phyloP scores from a whole-genome alignment of 495 filamentous ascomycete species.

The Hypoxylon subgilvum region DNA sequence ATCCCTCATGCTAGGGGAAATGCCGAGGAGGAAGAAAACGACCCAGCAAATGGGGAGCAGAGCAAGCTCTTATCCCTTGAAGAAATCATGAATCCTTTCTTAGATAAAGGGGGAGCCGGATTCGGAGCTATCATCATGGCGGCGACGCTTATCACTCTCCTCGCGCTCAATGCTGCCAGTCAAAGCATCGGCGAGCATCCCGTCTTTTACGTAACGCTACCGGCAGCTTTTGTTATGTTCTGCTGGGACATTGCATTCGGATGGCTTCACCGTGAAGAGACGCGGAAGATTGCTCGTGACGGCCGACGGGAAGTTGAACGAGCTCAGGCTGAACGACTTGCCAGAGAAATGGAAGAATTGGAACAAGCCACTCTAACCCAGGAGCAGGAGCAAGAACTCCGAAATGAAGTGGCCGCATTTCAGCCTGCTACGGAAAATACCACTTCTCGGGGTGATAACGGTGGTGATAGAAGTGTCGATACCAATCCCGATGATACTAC shows the following conservation, averaged over 20 bases:
- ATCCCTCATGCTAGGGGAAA: constrained; percentile 66
- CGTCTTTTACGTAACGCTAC: constrained; percentile 67
- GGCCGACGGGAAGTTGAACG: constrained; percentile 59
- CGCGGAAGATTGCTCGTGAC: constrained; percentile 62
- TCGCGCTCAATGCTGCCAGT: constrained; percentile 65
- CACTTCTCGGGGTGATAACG: background rate
- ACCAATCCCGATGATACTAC: background rate
- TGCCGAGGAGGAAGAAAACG: constrained; percentile 59
- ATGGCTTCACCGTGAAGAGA: constrained; percentile 63
- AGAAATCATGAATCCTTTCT: constrained; percentile 73
- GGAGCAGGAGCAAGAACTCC: background rate
- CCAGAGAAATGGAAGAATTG: constrained; percentile 15
- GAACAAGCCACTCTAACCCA: constrained; percentile 1
- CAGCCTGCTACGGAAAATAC: background rate
- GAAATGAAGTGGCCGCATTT: background rate
- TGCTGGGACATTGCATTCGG: constrained; percentile 65
- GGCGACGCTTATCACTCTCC: constrained; percentile 62
- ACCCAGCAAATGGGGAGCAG: constrained; percentile 50
- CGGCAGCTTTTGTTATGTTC: constrained; percentile 68
- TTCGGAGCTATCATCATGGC: constrained; percentile 68
- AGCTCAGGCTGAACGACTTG: constrained; percentile 46
- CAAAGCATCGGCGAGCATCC: constrained; percentile 49
- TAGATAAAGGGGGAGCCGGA: constrained; percentile 65
- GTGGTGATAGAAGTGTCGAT: background rate
- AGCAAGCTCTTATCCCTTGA: constrained; percentile 64